A percentile compares a stretch with the other conserved stretches of the same genome.
Conservation (phyloP, 2,329 filamentous ascomycete species). For the Trichoderma atrobrunneum region DNA sequence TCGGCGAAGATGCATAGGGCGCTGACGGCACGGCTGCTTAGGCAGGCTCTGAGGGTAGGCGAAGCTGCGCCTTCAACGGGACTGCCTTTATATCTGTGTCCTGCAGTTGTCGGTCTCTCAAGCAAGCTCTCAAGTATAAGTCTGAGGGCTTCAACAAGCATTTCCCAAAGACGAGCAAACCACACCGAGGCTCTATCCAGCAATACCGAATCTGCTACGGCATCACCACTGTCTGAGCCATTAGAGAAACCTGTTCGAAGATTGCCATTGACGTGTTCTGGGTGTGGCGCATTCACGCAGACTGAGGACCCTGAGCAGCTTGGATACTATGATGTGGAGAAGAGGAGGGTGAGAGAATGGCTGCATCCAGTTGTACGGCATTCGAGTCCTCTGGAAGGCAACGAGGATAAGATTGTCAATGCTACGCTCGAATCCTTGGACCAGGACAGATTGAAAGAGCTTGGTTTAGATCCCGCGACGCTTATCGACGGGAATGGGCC, state of each 20-base stretch:
- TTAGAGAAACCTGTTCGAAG: slow-evolving; percentile 20
- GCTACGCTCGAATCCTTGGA: slow-evolving; percentile 45
- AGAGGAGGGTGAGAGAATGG: slow-evolving; percentile 52
- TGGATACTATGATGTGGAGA: slow-evolving; percentile 54
- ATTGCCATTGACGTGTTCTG: slow-evolving; percentile 58
- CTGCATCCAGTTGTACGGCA: slow-evolving; percentile 27
- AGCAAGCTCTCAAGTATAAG: slow-evolving; percentile 18
- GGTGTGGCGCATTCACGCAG: slow-evolving; percentile 65
- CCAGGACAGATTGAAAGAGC: slow-evolving; percentile 39
- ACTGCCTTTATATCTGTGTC: slow-evolving; percentile 49
- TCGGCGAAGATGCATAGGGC: slow-evolving; percentile 42
- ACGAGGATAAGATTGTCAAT: slow-evolving; percentile 48
- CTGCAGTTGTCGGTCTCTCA: slow-evolving; percentile 35
- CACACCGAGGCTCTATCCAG: slow-evolving; percentile 26
- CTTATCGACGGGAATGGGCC: slow-evolving; percentile 34
- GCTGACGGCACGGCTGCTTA: slow-evolving; percentile 43
- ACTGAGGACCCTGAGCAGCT: slow-evolving; percentile 49
- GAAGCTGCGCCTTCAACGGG: slow-evolving; percentile 38
- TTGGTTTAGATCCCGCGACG: slow-evolving; percentile 45
- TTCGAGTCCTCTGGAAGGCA: slow-evolving; percentile 20
- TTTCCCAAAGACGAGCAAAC: slow-evolving; percentile 26
- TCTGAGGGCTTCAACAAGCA: not conserved
- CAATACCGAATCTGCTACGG: not conserved
- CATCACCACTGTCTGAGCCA: not conserved
- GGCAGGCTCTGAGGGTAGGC: slow-evolving; percentile 41